phyloP scores from a whole-genome alignment of 192 early-diverging fungal genomes.

The Linnemannia zychae region DNA sequence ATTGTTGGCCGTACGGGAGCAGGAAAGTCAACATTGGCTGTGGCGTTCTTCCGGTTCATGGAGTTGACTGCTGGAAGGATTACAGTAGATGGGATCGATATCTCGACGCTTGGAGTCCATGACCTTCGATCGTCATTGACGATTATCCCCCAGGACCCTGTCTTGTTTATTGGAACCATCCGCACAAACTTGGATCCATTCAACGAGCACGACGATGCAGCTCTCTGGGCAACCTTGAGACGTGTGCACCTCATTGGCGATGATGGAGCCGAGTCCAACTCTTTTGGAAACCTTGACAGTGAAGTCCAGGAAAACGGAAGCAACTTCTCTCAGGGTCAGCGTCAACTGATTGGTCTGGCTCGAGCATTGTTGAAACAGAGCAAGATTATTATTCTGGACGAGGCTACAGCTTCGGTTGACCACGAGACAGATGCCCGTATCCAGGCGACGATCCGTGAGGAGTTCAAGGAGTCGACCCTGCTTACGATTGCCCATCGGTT shows the following conservation, averaged over 20 bases:
- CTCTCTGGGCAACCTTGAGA: constrained; percentile 76
- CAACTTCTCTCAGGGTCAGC: constrained; percentile 87
- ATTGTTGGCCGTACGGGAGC: constrained; percentile 88
- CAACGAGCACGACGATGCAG: constrained; percentile 71
- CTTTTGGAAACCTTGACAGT: constrained; percentile 65
- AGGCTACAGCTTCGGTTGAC: constrained; percentile 78
- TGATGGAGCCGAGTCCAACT: constrained; percentile 43
- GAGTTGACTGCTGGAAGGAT: constrained; percentile 80
- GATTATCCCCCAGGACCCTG: constrained; percentile 86
- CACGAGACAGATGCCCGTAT: constrained; percentile 89
- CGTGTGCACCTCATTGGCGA: constrained; percentile 70
- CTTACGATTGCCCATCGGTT: constrained; percentile 94
- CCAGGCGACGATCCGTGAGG: constrained; percentile 87
- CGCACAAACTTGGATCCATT: constrained; percentile 89
- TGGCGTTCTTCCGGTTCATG: constrained; percentile 87
- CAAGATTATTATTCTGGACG: constrained; percentile 66
- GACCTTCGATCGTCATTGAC: constrained; percentile 78
- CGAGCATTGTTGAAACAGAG: constrained; percentile 82
- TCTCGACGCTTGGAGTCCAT: constrained; percentile 80
- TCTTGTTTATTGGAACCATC: constrained; percentile 76
- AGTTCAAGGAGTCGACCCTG: constrained; percentile 84
- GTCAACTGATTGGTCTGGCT: constrained; percentile 88
- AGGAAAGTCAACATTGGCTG: constrained; percentile 79
- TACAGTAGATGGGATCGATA: constrained; percentile 83
- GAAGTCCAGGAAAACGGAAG: constrained; percentile 76